A percentile compares a stretch with the other conserved stretches of the same genome.
Conservation (phyloP, 2,329 filamentous ascomycete species). For the Ramularia endophylla region DNA sequence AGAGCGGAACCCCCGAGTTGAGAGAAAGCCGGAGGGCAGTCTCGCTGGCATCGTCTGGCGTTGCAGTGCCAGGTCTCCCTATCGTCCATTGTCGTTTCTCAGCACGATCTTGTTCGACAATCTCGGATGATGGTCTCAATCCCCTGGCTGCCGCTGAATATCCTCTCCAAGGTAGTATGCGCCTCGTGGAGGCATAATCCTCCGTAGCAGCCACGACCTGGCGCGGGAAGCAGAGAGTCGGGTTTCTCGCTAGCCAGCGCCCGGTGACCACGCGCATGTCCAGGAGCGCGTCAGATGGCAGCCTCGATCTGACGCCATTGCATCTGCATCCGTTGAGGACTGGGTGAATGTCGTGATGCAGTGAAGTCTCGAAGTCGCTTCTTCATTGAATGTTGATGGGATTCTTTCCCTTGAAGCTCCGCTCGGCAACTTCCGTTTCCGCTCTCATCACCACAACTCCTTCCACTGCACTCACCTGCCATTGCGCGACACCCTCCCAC, state of each 20-base stretch:
- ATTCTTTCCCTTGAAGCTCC: constrained; percentile 1
- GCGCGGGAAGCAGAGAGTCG: constrained; percentile 36
- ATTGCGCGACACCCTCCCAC: constrained; percentile 1
- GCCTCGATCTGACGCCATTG: constrained; percentile 32
- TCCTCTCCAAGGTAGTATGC: not conserved
- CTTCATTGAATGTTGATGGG: no score
- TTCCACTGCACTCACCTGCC: constrained; percentile 3
- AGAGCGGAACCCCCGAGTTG: constrained; percentile 6
- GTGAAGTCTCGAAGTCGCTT: no score
- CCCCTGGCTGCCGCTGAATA: not conserved
- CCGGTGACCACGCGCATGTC: constrained; percentile 39
- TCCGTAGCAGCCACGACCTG: constrained; percentile 20
- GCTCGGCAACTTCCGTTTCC: not conserved
- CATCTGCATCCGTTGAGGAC: constrained; percentile 15
- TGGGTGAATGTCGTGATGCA: no score
- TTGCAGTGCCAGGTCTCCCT: not conserved
- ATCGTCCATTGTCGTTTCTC: not conserved
- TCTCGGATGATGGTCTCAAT: no score
- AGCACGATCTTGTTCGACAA: not conserved
- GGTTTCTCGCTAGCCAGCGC: constrained; percentile 41
- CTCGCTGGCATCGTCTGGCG: constrained; percentile 2
- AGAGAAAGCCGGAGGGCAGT: constrained; percentile 12
- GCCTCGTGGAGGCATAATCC: not conserved
- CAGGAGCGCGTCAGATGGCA: constrained; percentile 14
- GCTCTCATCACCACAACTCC: constrained; percentile 3